Evolutionary conservation across 148 eudicot genomes (phyloP), one percentile per base, ranked within the genome.

Genomic region (Nepenthes mirabilis): DNA sequence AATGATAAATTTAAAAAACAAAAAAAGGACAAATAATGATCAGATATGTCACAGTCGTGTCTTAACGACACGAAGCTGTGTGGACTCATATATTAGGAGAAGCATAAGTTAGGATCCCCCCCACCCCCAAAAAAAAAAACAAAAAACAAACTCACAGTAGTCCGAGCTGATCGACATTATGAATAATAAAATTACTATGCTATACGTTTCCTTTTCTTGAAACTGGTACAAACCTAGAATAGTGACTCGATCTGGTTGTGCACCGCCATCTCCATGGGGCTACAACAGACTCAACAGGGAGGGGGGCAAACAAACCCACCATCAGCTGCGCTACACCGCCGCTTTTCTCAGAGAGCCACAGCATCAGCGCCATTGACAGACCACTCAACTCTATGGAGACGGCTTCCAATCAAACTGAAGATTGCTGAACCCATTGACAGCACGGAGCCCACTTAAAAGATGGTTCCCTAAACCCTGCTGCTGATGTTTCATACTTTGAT

Each of bases 401-500:
- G 43, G 66, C 55, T 65, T 65, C 68, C 68, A 65, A 65, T 65
- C 68, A 56, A 55, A 56, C 43, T 65, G 68, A 14, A 65, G 60
- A 56, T 65, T 65, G 43, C 52, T 56, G 61, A 65, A 65, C 14
- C 68, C 68, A 47, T 65, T 65, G 32, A 56, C 43, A 1, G 61
- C 48, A 3, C 60, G 60, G 9, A 56, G 61, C n/a, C 60, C 60
- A 35, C 55, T 65, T 32, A 65, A 45, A 6, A 55, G 54, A 34
- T 65, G 68, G 54, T 11, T 65, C 43, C 60, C 68, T 3, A 48
- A 14, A 11, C 56, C 68, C 35, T 65, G 68, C 36, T 54, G 67
- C 52, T 55, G 58, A 55, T 83, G 79, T 70, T 69, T 87, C 78
- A 80, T 64, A 66, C 68, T 76, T 68, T 76, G 90, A 51, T 85